A percentile compares a stretch with the other conserved stretches of the same genome.
Evolutionary conservation across 495 filamentous ascomycete species (phyloP).

Genomic region (Choiromyces venosus): DNA sequence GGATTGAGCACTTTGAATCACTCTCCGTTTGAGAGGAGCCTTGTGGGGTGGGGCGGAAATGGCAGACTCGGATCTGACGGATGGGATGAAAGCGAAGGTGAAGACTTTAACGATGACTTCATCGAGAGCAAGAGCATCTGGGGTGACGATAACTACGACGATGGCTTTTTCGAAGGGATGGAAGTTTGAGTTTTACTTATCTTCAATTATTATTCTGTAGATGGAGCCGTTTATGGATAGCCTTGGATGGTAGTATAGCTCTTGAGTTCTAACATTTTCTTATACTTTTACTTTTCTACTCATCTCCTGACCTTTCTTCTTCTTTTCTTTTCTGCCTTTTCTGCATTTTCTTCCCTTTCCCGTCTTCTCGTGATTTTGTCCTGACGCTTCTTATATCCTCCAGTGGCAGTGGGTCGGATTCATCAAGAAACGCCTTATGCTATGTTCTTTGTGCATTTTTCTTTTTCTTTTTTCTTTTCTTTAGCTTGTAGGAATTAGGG

Average conservation of each 20-base stretch:
- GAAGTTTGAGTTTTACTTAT: slow-evolving; percentile 21
- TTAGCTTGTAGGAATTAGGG: slow-evolving; percentile 9
- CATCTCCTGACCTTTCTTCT: background rate
- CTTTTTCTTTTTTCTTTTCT: slow-evolving; percentile 4
- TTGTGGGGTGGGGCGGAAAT: slow-evolving; percentile 21
- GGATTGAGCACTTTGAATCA: slow-evolving; percentile 78
- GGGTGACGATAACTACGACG: slow-evolving; percentile 47
- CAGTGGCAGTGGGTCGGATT: background rate
- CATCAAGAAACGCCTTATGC: background rate
- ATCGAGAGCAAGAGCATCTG: slow-evolving; percentile 48
- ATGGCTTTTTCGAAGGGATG: slow-evolving; percentile 30
- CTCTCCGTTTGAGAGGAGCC: slow-evolving; percentile 49
- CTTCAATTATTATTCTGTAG: background rate
- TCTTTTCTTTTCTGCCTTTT: background rate
- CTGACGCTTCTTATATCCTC: background rate
- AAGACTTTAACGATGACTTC: slow-evolving; percentile 44
- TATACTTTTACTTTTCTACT: background rate
- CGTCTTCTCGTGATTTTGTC: background rate
- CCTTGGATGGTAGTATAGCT: background rate
- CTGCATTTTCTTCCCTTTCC: slow-evolving; percentile 1
- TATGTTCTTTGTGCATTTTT: slow-evolving; percentile 6
- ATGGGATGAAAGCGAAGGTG: slow-evolving; percentile 39
- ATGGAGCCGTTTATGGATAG: background rate
- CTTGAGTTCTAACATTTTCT: background rate
- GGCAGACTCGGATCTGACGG: slow-evolving; percentile 18